Evolutionary conservation across 345 rosid genomes (phyloP).

Genomic region (Eucalyptus pumila): DNA sequence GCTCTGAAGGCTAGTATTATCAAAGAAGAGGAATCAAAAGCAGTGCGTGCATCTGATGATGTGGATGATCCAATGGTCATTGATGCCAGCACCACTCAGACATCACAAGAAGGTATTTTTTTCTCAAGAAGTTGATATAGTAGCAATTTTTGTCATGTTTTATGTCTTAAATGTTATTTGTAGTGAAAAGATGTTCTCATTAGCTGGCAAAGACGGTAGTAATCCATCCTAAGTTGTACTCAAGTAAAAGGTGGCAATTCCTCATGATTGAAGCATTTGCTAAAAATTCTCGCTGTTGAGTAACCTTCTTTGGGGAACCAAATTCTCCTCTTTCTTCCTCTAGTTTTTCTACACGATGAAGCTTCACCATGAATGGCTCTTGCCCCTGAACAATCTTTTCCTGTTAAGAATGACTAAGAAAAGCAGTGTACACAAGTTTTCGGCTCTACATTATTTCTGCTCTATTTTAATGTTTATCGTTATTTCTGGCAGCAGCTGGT

Average conservation of each 20-base stretch:
- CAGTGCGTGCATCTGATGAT: slow-evolving; percentile 40
- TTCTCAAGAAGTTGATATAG: background rate
- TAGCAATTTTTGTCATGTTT: background rate
- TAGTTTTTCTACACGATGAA: background rate
- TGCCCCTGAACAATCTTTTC: background rate
- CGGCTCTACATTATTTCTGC: background rate
- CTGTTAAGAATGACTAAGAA: background rate
- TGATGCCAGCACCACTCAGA: slow-evolving; percentile 39
- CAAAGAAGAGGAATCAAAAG: slow-evolving; percentile 83
- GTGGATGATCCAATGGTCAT: slow-evolving; percentile 74
- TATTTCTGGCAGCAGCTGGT: slow-evolving; percentile 29
- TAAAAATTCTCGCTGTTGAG: background rate
- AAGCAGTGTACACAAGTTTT: background rate
- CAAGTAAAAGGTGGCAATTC: background rate
- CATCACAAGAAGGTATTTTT: slow-evolving; percentile 52
- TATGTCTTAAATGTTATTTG: background rate
- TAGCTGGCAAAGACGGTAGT: background rate
- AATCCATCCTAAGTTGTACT: background rate
- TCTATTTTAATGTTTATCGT: background rate
- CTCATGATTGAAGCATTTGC: background rate
- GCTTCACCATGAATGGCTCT: background rate
- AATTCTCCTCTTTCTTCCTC: background rate
- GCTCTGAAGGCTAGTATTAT: slow-evolving; percentile 72
- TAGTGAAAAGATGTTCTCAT: background rate
- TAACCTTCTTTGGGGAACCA: background rate